These are phyloP conservation scores for Fusarium praegraminearum DNA, from an alignment of 2,329 filamentous ascomycete genomes.

Conservation along the genomic window DNA sequence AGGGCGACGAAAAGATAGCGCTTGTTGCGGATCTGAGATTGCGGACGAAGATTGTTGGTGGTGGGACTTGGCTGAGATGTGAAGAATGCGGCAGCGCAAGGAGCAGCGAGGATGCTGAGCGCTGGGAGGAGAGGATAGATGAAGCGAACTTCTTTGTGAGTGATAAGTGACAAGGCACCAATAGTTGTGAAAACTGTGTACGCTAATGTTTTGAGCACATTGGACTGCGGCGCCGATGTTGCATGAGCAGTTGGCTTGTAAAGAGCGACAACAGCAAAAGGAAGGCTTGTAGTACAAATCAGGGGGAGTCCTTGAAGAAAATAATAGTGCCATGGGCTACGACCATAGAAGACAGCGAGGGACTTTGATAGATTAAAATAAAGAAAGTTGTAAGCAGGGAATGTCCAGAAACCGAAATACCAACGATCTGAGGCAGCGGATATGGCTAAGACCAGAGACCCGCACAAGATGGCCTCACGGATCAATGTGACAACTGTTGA, in stretches of 20 bases:
- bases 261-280: constrained; percentile 77
- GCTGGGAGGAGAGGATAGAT: constrained; percentile 91
- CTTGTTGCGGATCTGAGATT: constrained; percentile 62
- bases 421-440: constrained; percentile 77
- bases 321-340: constrained; percentile 93
- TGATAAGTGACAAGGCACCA: constrained; percentile 77
- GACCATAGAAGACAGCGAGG: constrained; percentile 91
- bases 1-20: constrained; percentile 69
- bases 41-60: constrained; percentile 45
- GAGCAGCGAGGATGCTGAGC: constrained; percentile 84
- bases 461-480: constrained; percentile 74
- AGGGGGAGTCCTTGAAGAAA: constrained; percentile 89
- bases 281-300: constrained; percentile 84
- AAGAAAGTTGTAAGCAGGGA: constrained; percentile 88
- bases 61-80: constrained; percentile 50
- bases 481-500: constrained; percentile 65
- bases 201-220: constrained; percentile 60
- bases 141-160: constrained; percentile 98
- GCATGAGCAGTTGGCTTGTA: constrained; percentile 58
- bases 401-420: constrained; percentile 88
- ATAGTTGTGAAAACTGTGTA: constrained; percentile 71
- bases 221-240: constrained; percentile 52
- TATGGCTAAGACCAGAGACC: constrained; percentile 68
- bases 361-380: constrained; percentile 91
- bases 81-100: constrained; percentile 75